phyloP scores from a whole-genome alignment of 2,329 filamentous ascomycete species.

The Ophiosphaerella narmari region DNA sequence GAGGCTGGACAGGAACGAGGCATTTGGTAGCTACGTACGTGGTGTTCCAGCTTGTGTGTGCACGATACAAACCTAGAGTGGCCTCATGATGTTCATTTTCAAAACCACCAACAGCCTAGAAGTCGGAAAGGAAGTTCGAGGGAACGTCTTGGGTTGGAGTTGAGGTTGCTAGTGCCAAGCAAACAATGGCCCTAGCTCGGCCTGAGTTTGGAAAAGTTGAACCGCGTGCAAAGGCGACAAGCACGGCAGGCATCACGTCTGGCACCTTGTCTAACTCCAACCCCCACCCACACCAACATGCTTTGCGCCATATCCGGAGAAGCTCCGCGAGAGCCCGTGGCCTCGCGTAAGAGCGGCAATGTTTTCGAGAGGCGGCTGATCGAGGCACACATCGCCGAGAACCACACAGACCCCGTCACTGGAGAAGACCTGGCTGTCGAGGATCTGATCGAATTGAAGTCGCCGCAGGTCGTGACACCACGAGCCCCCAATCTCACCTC shows the following conservation, averaged over 20 bases:
- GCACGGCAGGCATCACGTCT: no score
- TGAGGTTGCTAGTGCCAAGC: no score
- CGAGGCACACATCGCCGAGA: constrained; percentile 90
- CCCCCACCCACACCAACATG: constrained; percentile 27
- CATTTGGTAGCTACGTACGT: no score
- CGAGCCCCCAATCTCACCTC: constrained; percentile 93
- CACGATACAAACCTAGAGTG: no score
- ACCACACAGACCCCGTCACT: constrained; percentile 89
- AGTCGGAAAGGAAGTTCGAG: no score
- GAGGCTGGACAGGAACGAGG: no score
- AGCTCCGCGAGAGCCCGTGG: constrained; percentile 90
- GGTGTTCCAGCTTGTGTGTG: no score
- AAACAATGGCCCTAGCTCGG: constrained; percentile 3
- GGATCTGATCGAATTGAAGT: constrained; percentile 87
- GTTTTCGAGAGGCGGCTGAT: constrained; percentile 95
- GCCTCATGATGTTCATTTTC: no score
- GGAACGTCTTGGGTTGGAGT: no score
- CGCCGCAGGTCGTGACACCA: constrained; percentile 80
- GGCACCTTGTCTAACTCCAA: neutral
- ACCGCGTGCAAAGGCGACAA: constrained; percentile 1
- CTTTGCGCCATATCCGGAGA: constrained; percentile 83
- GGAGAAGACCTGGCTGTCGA: constrained; percentile 82
- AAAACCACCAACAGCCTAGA: no score
- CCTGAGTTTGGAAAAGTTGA: constrained; percentile 10
- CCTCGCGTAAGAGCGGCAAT: constrained; percentile 90